A percentile compares a stretch with the other conserved stretches of the same genome.
These are phyloP conservation scores for Ensete glaucum DNA, from an alignment of 176 grass and related monocot species.

Conservation along the genomic window DNA sequence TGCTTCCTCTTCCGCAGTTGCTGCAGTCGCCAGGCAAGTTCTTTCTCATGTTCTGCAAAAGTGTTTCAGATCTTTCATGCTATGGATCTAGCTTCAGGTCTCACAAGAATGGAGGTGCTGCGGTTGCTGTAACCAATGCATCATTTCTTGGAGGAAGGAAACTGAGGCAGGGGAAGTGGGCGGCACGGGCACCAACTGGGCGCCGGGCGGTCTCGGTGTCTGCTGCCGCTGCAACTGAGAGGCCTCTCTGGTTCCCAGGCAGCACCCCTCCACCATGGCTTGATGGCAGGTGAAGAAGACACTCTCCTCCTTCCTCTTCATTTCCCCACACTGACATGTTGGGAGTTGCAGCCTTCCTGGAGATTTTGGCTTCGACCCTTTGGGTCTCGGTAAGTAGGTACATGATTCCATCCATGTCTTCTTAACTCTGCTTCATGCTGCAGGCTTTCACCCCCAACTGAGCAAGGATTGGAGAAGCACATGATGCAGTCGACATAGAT, in stretches of 20 bases:
- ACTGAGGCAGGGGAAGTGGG: conserved; percentile 30
- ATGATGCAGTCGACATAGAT: not conserved
- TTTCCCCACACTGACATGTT: not conserved
- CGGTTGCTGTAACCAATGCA: conserved; percentile 21
- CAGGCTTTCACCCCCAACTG: conserved; percentile 83
- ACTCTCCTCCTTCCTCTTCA: not conserved
- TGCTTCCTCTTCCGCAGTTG: conserved; percentile 70
- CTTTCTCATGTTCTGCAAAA: not conserved
- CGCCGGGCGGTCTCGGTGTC: conserved; percentile 45
- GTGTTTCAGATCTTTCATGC: not conserved
- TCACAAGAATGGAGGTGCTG: conserved; percentile 31
- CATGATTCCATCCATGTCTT: not conserved
- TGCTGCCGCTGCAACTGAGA: conserved; percentile 40
- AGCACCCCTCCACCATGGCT: conserved; percentile 98
- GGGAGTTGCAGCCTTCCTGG: conserved; percentile 71
- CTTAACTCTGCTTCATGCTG: not conserved
- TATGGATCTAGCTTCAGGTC: conserved; percentile 6
- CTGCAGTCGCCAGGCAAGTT: conserved; percentile 48
- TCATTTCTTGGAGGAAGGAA: conserved; percentile 56
- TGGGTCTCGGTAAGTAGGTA: conserved; percentile 88
- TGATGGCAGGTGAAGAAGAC: conserved; percentile 60
- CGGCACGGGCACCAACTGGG: conserved; percentile 4
- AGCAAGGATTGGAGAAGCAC: conserved; percentile 10
- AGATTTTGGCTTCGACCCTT: conserved; percentile 92
- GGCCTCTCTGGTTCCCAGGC: conserved; percentile 97